phyloP scores from a whole-genome alignment of 164 flowering plant species.

The Umbilicus rupestris region DNA sequence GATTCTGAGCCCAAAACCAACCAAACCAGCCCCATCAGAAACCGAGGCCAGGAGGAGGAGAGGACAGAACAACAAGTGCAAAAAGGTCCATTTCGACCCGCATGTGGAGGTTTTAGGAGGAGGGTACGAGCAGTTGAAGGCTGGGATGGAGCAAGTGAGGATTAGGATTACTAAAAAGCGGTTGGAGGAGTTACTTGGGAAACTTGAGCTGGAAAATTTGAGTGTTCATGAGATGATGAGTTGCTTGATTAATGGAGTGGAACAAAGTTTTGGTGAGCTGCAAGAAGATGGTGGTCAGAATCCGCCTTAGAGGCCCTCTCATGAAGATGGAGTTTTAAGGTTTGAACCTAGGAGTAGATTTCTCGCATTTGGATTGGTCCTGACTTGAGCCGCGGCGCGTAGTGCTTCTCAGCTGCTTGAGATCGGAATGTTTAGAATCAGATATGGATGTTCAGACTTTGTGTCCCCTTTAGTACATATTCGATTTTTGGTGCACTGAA shows the following conservation, averaged over 20 bases:
- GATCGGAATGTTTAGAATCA: too few relatives aligned
- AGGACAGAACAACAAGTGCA: slow-evolving; percentile 1
- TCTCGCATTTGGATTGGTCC: too few relatives aligned
- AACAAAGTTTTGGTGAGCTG: too few relatives aligned
- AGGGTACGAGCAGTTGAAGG: background rate
- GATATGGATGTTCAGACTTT: too few relatives aligned
- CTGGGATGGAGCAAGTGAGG: background rate
- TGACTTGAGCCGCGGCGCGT: too few relatives aligned
- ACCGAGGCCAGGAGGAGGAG: background rate
- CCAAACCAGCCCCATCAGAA: background rate
- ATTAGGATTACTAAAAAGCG: background rate
- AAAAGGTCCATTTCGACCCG: background rate
- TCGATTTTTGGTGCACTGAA: too few relatives aligned
- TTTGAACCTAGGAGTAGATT: too few relatives aligned
- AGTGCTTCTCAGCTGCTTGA: too few relatives aligned
- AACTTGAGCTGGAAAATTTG: background rate
- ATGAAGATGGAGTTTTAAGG: too few relatives aligned
- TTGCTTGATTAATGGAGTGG: background rate
- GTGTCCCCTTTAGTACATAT: too few relatives aligned
- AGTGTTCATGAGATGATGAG: background rate
- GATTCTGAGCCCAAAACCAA: background rate
- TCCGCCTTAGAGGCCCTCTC: too few relatives aligned
- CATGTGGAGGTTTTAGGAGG: slow-evolving; percentile 2
- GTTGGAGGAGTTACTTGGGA: background rate
- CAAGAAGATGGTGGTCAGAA: too few relatives aligned